Conservation (phyloP, 495 filamentous ascomycete genomes). For the Neurospora sp. region DNA sequence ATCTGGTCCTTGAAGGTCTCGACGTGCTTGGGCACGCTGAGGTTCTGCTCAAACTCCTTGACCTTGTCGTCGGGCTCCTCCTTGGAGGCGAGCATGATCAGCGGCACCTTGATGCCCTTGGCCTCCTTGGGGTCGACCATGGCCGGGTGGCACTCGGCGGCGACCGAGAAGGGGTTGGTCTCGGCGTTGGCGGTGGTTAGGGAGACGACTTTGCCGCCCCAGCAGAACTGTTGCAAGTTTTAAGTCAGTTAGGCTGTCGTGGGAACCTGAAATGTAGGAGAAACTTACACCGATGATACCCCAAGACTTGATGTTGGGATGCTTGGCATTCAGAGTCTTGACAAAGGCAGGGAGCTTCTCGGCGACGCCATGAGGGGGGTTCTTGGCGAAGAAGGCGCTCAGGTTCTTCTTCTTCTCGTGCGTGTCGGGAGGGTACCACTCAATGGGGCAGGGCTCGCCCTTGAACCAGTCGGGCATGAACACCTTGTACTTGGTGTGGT, state of each 20-base stretch:
- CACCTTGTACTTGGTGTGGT: constrained; percentile 49
- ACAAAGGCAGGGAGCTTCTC: constrained; percentile 55
- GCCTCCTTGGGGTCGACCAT: constrained; percentile 79
- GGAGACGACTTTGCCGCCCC: constrained; percentile 70
- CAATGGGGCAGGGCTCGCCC: constrained; percentile 44
- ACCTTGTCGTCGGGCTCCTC: constrained; percentile 61
- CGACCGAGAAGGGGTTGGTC: constrained; percentile 57
- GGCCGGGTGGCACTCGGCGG: constrained; percentile 69
- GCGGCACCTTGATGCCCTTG: constrained; percentile 50
- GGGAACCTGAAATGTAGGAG: no score
- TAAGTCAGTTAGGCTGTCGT: background rate
- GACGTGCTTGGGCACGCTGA: constrained; percentile 60
- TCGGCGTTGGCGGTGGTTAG: constrained; percentile 45
- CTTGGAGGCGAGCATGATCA: constrained; percentile 55
- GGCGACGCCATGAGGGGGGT: constrained; percentile 52
- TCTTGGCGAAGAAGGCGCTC: constrained; percentile 63
- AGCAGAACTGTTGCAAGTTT: constrained; percentile 53
- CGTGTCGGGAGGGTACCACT: constrained; percentile 68
- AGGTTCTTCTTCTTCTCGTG: constrained; percentile 71
- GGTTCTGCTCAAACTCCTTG: constrained; percentile 55
- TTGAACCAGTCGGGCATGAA: constrained; percentile 64
- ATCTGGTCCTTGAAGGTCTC: constrained; percentile 76
- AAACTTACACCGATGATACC: constrained; percentile 61
- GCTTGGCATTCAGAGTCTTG: constrained; percentile 42
- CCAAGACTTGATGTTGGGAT: constrained; percentile 61